A percentile compares a stretch with the other conserved stretches of the same genome.
These are phyloP conservation scores for Sugiyamaella americana DNA, from an alignment of 805 yeast species.

Conservation along the genomic window DNA sequence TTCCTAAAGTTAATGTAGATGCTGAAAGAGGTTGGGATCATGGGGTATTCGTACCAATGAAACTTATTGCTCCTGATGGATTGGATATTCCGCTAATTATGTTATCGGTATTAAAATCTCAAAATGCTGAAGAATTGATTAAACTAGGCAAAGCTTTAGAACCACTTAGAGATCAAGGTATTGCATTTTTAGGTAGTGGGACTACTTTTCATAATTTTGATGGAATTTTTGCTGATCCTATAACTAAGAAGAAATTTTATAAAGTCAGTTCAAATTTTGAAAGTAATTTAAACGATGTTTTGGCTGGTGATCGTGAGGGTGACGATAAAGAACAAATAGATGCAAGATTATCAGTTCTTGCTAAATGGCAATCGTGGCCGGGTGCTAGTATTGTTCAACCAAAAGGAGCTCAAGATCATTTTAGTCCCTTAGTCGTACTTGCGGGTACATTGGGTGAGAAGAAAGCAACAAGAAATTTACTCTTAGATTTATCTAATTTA, in stretches of 20 bases:
- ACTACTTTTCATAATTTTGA: slow-evolving; percentile 9
- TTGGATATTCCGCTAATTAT: slow-evolving; percentile 9
- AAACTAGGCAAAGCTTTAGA: slow-evolving; percentile 7
- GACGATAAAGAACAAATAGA: background rate
- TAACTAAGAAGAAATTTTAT: background rate
- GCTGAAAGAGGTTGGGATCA: slow-evolving; percentile 12
- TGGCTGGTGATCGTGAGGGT: background rate
- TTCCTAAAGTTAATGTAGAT: background rate
- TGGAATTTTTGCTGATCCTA: background rate
- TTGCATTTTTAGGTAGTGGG: slow-evolving; percentile 11
- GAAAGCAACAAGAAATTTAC: slow-evolving; percentile 2
- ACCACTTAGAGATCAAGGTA: slow-evolving; percentile 9
- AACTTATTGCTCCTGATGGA: slow-evolving; percentile 8
- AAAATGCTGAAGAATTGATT: slow-evolving; percentile 3
- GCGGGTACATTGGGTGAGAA: slow-evolving; percentile 6
- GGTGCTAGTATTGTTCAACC: slow-evolving; percentile 8
- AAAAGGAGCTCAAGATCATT: slow-evolving; percentile 6
- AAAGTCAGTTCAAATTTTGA: background rate
- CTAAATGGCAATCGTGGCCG: slow-evolving; percentile 7
- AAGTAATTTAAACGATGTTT: background rate
- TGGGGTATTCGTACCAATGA: slow-evolving; percentile 12
- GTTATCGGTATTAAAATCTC: slow-evolving; percentile 8
- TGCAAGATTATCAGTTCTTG: background rate
- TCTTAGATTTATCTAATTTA: background rate
- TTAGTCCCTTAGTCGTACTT: slow-evolving; percentile 10